phyloP scores from a whole-genome alignment of 208 protist species.

The Spongospora subterranea region DNA sequence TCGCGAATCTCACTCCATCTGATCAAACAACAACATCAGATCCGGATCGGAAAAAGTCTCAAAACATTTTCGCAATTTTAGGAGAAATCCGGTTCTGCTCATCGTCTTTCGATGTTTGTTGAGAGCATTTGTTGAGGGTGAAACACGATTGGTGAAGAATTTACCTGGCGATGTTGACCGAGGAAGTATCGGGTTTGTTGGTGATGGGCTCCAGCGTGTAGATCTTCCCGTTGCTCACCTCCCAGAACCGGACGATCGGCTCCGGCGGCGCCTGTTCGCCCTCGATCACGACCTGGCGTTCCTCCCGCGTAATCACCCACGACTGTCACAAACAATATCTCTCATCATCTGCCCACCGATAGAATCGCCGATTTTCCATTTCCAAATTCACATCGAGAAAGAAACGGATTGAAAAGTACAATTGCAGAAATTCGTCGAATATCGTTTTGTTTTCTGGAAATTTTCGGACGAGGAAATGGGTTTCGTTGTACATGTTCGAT shows the following conservation, averaged over 20 bases:
- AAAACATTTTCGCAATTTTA: not conserved
- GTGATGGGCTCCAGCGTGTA: not conserved
- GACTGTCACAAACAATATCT: not conserved
- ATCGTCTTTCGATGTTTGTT: no score
- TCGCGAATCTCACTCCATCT: not conserved
- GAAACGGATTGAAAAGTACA: no score
- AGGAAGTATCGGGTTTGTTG: no score
- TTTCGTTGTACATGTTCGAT: constrained; percentile 27
- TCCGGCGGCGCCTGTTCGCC: not conserved
- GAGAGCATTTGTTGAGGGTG: not conserved
- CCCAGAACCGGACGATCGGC: constrained; percentile 11
- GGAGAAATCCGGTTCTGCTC: no score
- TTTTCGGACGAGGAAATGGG: no score
- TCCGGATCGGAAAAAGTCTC: not conserved
- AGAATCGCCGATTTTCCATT: not conserved
- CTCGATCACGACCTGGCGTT: not conserved
- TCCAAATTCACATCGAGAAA: no score
- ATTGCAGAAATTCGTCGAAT: no score
- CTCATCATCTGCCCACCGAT: not conserved
- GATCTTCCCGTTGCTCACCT: not conserved
- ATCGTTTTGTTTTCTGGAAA: no score
- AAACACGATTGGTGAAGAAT: not conserved
- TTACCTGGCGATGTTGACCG: not conserved
- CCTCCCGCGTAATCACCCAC: constrained; percentile 21
- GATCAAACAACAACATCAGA: not conserved